Percentiles rank a stretch among this genome's conserved stretches.
These are phyloP conservation scores for Alternaria atra DNA, from an alignment of 2,329 filamentous ascomycete genomes.

Conservation along the genomic window DNA sequence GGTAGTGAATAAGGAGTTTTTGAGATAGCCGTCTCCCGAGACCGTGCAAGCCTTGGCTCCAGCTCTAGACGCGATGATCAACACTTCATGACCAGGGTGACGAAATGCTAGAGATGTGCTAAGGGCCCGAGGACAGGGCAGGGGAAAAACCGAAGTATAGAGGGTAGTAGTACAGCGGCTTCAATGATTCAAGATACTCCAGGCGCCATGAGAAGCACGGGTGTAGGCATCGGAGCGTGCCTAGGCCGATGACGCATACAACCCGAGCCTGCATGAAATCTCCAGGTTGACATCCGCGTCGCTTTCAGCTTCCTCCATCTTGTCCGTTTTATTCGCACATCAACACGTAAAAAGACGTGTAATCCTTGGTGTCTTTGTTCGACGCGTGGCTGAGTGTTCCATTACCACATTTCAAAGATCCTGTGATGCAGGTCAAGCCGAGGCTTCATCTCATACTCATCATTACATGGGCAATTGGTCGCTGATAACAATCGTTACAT, in stretches of 20 bases:
- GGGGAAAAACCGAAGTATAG: neutral
- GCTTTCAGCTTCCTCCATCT: neutral
- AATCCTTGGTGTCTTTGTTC: neutral
- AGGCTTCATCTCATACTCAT: too few relatives aligned
- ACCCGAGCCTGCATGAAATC: neutral
- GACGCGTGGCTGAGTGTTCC: neutral
- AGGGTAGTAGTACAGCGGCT: neutral
- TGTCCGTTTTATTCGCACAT: neutral
- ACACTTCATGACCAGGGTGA: constrained; percentile 7
- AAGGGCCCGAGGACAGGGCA: neutral
- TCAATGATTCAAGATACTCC: neutral
- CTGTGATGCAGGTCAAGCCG: too few relatives aligned
- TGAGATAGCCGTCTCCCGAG: constrained; percentile 11
- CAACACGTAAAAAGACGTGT: neutral
- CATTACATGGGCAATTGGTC: too few relatives aligned
- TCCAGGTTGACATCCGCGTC: neutral
- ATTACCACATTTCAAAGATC: too few relatives aligned
- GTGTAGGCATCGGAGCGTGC: constrained; percentile 5
- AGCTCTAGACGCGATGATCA: constrained; percentile 7
- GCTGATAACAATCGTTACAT: neutral
- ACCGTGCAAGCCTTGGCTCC: constrained; percentile 17
- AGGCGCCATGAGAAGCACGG: constrained; percentile 3
- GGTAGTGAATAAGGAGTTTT: constrained; percentile 18
- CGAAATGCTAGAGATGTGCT: neutral
- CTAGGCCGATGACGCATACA: constrained; percentile 5